Percentiles rank a stretch among this genome's conserved stretches.
Evolutionary conservation across 805 yeast species (phyloP).

Genomic region (Saccharomycopsis sp.): DNA sequence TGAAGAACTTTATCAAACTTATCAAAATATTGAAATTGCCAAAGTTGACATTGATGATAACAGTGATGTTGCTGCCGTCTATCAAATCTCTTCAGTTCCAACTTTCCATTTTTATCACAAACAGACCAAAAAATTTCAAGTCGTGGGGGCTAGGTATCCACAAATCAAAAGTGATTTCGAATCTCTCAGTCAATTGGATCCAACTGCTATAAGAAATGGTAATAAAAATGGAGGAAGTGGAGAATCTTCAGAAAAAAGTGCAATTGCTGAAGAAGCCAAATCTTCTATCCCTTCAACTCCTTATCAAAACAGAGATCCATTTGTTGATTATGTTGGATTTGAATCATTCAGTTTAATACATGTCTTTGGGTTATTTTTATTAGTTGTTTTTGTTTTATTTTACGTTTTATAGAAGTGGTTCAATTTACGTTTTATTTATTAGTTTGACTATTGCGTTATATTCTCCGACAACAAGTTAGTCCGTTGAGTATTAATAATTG

Average conservation of each 20-base stretch:
- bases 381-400: too few relatives aligned
- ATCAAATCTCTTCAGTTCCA: conserved; percentile 29
- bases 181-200: conserved; percentile 24
- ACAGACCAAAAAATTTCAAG: conserved; percentile 18
- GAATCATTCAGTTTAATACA: conserved; percentile 38
- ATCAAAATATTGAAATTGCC: conserved; percentile 29
- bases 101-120: conserved; percentile 22
- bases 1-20: conserved; percentile 30
- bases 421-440: too few relatives aligned
- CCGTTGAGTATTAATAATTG: too few relatives aligned
- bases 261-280: conserved; percentile 1
- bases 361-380: too few relatives aligned
- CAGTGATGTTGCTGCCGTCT: conserved; percentile 27
- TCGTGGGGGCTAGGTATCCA: conserved; percentile 27
- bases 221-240: background rate
- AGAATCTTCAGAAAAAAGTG: background rate
- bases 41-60: conserved; percentile 37
- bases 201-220: conserved; percentile 20
- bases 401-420: too few relatives aligned
- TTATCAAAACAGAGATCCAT: conserved; percentile 31
- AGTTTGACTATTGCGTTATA: too few relatives aligned
- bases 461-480: too few relatives aligned
- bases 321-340: conserved; percentile 33
- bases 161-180: conserved; percentile 28
- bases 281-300: conserved; percentile 27